Evolutionary conservation across 2,329 filamentous ascomycete species (phyloP), one percentile per base, ranked within the genome.

Genomic region (Biscogniauxia mediterranea): DNA sequence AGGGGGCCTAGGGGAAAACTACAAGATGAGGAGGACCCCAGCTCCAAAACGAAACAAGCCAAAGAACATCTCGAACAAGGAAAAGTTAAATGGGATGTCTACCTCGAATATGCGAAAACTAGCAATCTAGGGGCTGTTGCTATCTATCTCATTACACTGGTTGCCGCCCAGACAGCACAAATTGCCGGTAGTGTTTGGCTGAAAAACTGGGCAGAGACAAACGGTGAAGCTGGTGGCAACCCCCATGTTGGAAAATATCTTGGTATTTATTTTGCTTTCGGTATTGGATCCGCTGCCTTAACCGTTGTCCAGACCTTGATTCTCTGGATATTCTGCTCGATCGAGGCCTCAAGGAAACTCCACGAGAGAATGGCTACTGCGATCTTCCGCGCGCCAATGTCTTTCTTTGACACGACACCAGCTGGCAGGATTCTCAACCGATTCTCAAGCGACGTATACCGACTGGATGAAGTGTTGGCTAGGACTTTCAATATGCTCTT

Each of bases 291-390:
- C 25, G 90, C 95, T 50, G 83, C 86, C 52, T 81, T 99, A 65
- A 94, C 96, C 2, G 92, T 98, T 51, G 73, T 96, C 28, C 95
- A 98, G 77, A 98, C 94, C 5, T 80, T 99, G 68, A 93, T 99
- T 66, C 82, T 99, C 26, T 99, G 95, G 95, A 98, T 99, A 67
- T 98, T 99, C 80, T 99, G 96, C 79, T 98, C 95, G 4, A 99
- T 99, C 65, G 95, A 99, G 87, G 95, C 95, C 56, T 97, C 94
- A 20, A 87, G 95, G 64, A 99, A 98, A 79, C 83, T 99, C 60
- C 95, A 99, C 75, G 95, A 98, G 78, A 85, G 92, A 66, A 98
- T 99, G 95, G 94, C 94, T 52, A 95, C 90, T 70, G 93, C 95
- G 19, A 97, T 98, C 69, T 99, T 99, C 83, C 86, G 95, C 68